Evolutionary conservation across 2,329 filamentous ascomycete genomes (phyloP), one percentile per base, ranked within the genome.

Genomic region (Epichloe coenophiala): DNA sequence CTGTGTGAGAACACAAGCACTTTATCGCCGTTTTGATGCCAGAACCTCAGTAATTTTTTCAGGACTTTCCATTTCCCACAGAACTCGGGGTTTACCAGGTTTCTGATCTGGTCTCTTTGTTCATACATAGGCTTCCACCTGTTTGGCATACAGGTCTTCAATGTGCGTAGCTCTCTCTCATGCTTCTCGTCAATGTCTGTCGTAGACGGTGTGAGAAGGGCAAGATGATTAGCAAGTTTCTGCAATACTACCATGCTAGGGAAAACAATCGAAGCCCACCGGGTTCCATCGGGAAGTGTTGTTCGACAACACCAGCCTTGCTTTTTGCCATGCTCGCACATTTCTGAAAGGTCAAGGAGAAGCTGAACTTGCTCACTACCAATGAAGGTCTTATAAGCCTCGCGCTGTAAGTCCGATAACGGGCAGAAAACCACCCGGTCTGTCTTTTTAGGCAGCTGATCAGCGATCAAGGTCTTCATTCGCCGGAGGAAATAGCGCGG

Each of bases 21-120:
- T 66, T 97, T 98, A 68, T 96, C 89, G 13, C 88, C 88, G 60
- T 86, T 89, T 13, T 78, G 74, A 62, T 95, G 80, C 93, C 93
- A 98, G 65, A 93, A 91, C 50, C 82, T 83, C 6, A 98, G 76
- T 4, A 98, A 72, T 59, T 88, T 90, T 64, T 83, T 87, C 33
- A 98, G 66, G 1, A 98, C 81, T 61, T 88, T 89, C 93, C 93
- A 98, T 67, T 98, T 98, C 3, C 93, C 93, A 61, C 93, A 98
- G 57, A 90, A 96, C 51, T 94, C 86, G 0, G 88, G 84, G 58
- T 95, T 89, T 1, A 89, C 84, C 48, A 89, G 83, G 58, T 84
- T 86, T 47, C 86, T 68, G 52, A 97, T 84, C 8, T 81, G 87
- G 58, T 95, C 88, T 42, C 88, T 78, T 19, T 84, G 79, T 11